A percentile compares a stretch with the other conserved stretches of the same genome.
Conservation (phyloP, 2,329 filamentous ascomycete species). For the Rutstroemia sp. region DNA sequence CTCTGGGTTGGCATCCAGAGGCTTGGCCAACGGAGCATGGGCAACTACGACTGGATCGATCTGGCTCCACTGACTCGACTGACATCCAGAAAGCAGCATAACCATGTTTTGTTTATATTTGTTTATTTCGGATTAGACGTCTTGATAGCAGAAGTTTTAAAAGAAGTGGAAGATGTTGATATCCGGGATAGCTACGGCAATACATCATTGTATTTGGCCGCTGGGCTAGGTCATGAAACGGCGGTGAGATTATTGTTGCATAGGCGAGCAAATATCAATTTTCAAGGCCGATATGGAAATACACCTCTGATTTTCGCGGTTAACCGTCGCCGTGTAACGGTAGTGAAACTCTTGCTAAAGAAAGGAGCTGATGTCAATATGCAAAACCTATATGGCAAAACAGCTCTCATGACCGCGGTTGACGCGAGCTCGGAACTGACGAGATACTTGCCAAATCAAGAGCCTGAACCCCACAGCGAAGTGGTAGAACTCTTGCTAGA, state of each 20-base stretch:
- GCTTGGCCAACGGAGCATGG: no score
- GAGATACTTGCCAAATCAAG: no score
- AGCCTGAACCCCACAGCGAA: no score
- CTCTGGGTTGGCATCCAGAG: not conserved
- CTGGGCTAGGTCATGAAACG: not conserved
- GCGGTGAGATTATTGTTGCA: not conserved
- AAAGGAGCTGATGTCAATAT: not conserved
- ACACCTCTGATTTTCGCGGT: no score
- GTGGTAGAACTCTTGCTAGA: not conserved
- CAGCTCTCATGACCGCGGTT: no score
- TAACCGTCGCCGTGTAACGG: no score
- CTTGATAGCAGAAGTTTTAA: not conserved
- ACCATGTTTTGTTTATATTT: not conserved
- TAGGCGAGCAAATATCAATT: no score
- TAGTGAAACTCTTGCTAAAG: not conserved
- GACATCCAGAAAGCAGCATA: not conserved
- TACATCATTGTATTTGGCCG: not conserved
- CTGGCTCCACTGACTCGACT: no score
- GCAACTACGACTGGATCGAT: no score
- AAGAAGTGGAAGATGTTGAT: not conserved
- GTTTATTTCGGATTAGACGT: not conserved
- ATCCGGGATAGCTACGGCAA: not conserved
- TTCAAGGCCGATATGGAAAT: no score
- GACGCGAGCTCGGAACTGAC: no score
- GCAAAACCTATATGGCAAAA: not conserved